Evolutionary conservation across 768 basidiomycete species (phyloP).

Genomic region (Leccinum truebloodii): DNA sequence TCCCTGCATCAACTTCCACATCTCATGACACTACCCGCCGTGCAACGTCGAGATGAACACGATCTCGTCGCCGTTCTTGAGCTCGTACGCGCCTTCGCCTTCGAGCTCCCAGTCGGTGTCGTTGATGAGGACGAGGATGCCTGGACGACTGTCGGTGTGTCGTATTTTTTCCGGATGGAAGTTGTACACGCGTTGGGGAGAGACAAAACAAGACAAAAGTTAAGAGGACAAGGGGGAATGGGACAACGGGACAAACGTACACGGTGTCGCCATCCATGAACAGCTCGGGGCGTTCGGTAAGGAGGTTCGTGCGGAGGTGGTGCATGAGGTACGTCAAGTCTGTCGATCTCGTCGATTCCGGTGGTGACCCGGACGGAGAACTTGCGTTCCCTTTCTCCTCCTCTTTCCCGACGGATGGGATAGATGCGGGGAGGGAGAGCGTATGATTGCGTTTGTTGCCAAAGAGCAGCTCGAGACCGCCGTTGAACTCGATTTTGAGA

Average conservation of each 20-base stretch:
- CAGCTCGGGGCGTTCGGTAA: constrained; percentile 84
- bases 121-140: constrained; percentile 95
- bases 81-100: constrained; percentile 83
- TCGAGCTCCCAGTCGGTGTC: constrained; percentile 98
- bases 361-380: background rate
- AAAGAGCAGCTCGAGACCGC: constrained; percentile 87
- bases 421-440: constrained; percentile 52
- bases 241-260: constrained; percentile 44
- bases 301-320: constrained; percentile 71
- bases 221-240: too few species aligned
- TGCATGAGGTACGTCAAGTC: constrained; percentile 79
- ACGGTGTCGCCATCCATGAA: constrained; percentile 88
- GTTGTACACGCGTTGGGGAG: background rate
- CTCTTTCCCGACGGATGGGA: constrained; percentile 17
- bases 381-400: background rate
- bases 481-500: constrained; percentile 76
- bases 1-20: background rate
- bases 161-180: too few species aligned
- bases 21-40: constrained; percentile 43
- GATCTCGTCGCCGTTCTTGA: constrained; percentile 82
- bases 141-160: constrained; percentile 72
- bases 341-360: constrained; percentile 39
- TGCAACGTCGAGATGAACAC: constrained; percentile 97
- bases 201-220: background rate
- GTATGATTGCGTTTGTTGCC: constrained; percentile 61